Conservation (phyloP, 2,329 filamentous ascomycete species). For the Talaromyces islandicus region DNA sequence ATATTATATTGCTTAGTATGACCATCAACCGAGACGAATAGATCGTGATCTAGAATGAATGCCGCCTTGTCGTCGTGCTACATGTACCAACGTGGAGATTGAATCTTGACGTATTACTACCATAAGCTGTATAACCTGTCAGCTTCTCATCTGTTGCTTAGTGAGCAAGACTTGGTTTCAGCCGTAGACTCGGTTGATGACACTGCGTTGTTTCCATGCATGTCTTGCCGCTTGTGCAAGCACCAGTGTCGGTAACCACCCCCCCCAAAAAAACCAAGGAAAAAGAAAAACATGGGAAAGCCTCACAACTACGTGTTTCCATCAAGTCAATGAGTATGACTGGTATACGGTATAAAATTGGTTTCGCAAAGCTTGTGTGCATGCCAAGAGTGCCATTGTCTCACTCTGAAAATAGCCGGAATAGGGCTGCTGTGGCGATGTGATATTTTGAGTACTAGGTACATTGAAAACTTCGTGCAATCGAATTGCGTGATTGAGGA, state of each 20-base stretch:
- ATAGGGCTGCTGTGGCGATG: background rate
- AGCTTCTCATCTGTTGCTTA: background rate
- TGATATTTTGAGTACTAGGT: background rate
- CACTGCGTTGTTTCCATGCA: background rate
- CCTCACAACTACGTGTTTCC: background rate
- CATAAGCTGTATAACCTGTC: background rate
- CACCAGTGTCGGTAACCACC: background rate
- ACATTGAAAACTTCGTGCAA: background rate
- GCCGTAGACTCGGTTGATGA: background rate
- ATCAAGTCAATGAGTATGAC: background rate
- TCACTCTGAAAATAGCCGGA: background rate
- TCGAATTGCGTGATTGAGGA: background rate
- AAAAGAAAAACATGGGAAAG: background rate
- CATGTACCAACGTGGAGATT: background rate
- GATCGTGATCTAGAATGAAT: background rate
- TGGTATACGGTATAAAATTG: background rate
- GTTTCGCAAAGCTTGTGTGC: background rate
- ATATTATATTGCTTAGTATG: background rate
- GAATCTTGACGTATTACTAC: background rate
- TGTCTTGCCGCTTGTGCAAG: background rate
- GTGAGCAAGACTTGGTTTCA: background rate
- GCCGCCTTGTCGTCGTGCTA: background rate
- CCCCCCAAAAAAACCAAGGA: background rate
- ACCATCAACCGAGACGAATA: no score
- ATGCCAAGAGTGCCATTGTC: background rate